Base-by-base conservation (phyloP, 108 stramenopile species). In the Chaetoceros tenuissimus region DNA sequence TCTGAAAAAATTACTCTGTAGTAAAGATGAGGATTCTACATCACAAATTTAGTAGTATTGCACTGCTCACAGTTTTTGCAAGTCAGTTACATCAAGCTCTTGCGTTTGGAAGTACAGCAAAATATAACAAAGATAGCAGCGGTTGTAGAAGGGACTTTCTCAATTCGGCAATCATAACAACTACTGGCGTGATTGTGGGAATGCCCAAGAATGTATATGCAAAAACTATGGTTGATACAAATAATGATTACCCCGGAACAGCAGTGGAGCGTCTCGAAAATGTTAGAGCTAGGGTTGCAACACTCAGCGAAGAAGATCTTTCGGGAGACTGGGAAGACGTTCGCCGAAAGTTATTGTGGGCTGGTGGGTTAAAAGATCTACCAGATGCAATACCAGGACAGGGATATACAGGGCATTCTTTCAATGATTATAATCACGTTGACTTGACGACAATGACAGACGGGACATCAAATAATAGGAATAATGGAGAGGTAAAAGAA, bases 381-480 rank as follows among this genome's bases (percentile, higher is more conserved):
- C 69, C 77, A 7, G 45, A 76, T 62, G 80, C 79, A 0, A 45
- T 54, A 27, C 94, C 94, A 1, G 94, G 94, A 25, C 64, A 78
- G 49, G 94, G 94, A 30, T 94, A 94, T 62, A 95, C 94, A 23
- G 94, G 94, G 1, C 94, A 95, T 58, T 69, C 73, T 16, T 95
- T 95, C 73, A 90, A 92, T 43, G 94, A 95, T 66, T 92, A 57
- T 57, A 95, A 95, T 60, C 94, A 95, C 62, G 86, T 87, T 24
- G 94, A 95, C 67, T 69, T 95, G 57, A 89, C 88, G 2, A 76
- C 84, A 27, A 95, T 95, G 90, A 65, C 66, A 30, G 89, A 86
- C 47, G 58, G 75, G 18, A 66, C 64, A 1, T 64, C 82, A 1
- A 79, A 88, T 54, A 87, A 84, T 60, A 55, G 80, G 57, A 88